phyloP scores from a whole-genome alignment of 2,329 filamentous ascomycete genomes.

The Stemphylium beticola region DNA sequence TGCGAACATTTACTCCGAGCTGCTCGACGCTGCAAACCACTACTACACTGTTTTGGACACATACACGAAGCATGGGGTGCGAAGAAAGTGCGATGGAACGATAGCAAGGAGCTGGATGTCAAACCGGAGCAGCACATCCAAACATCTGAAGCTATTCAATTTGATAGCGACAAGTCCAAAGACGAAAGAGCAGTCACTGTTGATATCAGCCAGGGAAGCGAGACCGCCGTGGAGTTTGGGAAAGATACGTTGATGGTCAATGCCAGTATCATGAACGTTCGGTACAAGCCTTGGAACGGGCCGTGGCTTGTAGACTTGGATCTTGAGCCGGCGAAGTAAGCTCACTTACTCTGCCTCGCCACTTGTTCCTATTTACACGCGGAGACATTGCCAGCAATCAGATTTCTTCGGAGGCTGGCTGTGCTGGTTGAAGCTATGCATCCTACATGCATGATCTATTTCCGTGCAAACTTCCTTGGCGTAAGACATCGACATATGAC shows the following conservation, averaged over 20 bases:
- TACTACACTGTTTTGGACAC: slow-evolving; percentile 68
- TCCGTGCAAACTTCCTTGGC: too few species aligned
- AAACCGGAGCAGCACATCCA: slow-evolving; percentile 29
- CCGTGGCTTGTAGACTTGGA: slow-evolving; percentile 65
- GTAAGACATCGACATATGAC: too few species aligned
- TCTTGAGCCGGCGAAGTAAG: slow-evolving; percentile 28
- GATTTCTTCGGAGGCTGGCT: background rate
- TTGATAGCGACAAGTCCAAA: slow-evolving; percentile 24
- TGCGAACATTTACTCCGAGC: slow-evolving; percentile 63
- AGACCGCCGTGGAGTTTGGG: slow-evolving; percentile 50
- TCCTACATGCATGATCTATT: too few species aligned
- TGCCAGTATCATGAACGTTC: slow-evolving; percentile 61
- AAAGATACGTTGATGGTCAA: slow-evolving; percentile 65
- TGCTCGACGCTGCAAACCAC: slow-evolving; percentile 57
- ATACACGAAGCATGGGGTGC: slow-evolving; percentile 61
- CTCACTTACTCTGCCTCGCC: background rate
- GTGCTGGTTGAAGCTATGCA: too few species aligned
- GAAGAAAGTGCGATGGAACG: slow-evolving; percentile 48
- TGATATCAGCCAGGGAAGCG: slow-evolving; percentile 38
- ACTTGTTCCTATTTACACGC: too few species aligned
- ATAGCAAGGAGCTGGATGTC: slow-evolving; percentile 25
- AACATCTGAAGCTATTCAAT: slow-evolving; percentile 16
- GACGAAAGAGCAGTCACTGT: slow-evolving; percentile 36
- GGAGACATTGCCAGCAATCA: background rate
- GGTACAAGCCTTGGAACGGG: slow-evolving; percentile 58